Evolutionary conservation across 2,329 filamentous ascomycete genomes (phyloP).

Genomic region (Colletotrichum falcatum): DNA sequence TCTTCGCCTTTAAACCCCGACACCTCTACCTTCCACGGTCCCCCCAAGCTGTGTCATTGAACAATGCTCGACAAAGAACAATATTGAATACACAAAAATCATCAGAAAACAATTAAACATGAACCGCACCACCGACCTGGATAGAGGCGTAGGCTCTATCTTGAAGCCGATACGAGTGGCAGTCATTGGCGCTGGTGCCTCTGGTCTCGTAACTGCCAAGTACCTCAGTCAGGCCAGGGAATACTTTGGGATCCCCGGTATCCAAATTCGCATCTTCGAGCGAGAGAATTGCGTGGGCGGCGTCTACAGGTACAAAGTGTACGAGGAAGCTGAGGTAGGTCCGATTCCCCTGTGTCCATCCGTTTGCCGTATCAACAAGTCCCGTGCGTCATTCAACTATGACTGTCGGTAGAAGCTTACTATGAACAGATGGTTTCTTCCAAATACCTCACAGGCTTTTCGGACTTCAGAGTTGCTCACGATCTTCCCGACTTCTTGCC

Average conservation of each 20-base stretch:
- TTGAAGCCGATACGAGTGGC: slow-evolving; percentile 52
- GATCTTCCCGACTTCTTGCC: slow-evolving; percentile 59
- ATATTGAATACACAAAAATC: background rate
- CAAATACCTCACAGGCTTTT: slow-evolving; percentile 63
- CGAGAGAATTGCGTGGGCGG: slow-evolving; percentile 57
- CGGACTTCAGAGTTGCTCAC: slow-evolving; percentile 58
- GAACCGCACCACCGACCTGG: background rate
- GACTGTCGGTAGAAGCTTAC: background rate
- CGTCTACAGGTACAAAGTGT: slow-evolving; percentile 60
- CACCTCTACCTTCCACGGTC: no score
- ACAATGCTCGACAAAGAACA: no score
- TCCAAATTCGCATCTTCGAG: slow-evolving; percentile 60
- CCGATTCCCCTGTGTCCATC: background rate
- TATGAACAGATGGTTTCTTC: slow-evolving; percentile 57
- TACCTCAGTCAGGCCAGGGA: slow-evolving; percentile 54
- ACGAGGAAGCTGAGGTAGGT: slow-evolving; percentile 60
- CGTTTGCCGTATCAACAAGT: background rate
- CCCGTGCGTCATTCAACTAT: background rate
- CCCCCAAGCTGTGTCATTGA: background rate
- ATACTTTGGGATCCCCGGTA: slow-evolving; percentile 51
- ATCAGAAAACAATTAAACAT: background rate
- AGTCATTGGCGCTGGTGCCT: slow-evolving; percentile 58
- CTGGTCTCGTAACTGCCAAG: slow-evolving; percentile 56
- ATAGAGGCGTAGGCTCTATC: background rate
- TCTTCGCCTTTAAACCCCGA: background rate